Evolutionary conservation across 495 filamentous ascomycete species (phyloP), one percentile per base, ranked within the genome.

Genomic region (Hamigera avellanea): DNA sequence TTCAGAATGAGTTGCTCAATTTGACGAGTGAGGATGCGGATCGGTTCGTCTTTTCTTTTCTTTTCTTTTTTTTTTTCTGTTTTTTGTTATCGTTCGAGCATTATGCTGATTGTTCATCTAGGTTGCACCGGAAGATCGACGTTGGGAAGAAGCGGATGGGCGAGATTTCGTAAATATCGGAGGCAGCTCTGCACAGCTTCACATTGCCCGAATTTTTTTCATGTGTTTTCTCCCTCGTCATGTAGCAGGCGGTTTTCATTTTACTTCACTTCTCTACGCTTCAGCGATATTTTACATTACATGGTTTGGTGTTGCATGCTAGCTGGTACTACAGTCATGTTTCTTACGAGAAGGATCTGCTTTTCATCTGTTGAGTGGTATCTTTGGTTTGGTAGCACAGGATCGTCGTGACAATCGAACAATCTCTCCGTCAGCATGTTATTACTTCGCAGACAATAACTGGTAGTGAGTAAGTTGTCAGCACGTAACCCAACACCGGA

Each of bases 1-100:
- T 80, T 36, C 91, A 98, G 67, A 88, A 80, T 52, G 75, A 80
- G 47, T 72, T 94, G 75, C 60, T 98, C 44, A 72, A 70, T 17
- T 44, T 81, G 56, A 49, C 89, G 25, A 81, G 88, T 56, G 68
- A 81, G 49, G 86, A 94, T 66, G 73, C 75, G 3, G 78, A 81
- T 41, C 59, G 65, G 69, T 72, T 54, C 40, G 65, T 64, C 37
- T 23, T 6, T 41, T 34, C 18, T 19, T 33, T 32, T 28, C 32
- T 15, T 19, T 32, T 13, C 13, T 17, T 15, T 9, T 28, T 4
- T 41, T 1, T 14, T 6, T 32, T 31, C 14, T 23, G 21, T 23
- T 23, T 19, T 35, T 18, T 19, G 8, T 32, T 32, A 28, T 8
- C 12, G 7, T 46, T 31, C n/a, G n/a, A n/a, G n/a, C n/a, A n/a